Base-by-base conservation (phyloP, 805 yeast species). In the Kuraishia ogatae region DNA sequence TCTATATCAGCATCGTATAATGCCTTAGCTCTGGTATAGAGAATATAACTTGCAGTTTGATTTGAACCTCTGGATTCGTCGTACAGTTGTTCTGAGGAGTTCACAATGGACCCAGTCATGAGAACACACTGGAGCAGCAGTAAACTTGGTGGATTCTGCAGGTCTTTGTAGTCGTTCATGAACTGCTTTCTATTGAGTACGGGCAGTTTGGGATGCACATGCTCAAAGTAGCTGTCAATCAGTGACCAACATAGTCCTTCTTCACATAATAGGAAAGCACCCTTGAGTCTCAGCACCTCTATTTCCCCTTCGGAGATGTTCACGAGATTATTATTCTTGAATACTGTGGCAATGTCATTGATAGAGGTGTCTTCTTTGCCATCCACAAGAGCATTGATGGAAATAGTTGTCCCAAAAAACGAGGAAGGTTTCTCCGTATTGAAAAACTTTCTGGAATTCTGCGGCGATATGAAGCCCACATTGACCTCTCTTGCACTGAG, bases 11-110 rank as follows among this genome's bases (percentile, higher is more conserved):
- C 79, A 62, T 87, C 93, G 65, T 80, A 86, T 24, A 89, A 69
- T 0, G 90, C 88, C 69, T 84, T 85, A 2, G 91, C 92, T 19
- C 96, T 75, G 60, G 82, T 78, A 68, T 83, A 83, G 57, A 87
- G 80, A 2, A 88, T 81, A 56, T 80, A 69, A 52, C 80, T 70
- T 51, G 87, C 81, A 51, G 77, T 72, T 56, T 81, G 80, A 39
- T 79, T 72, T 13, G 78, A 68, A 1, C 73, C 78, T 48, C 60
- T 64, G 39, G 72, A 64, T 35, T 21, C 63, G 62, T 79, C 89
- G 54, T 71, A 69, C 50, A 78, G 72, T 17, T 75, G 70, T 2
- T 84, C 81, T 62, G 84, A 83, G 6, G 69, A 63, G 39, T 84
- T 80, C 15, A 81, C 80, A 48, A 89, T 75, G 19, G 87, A 76